phyloP scores from a whole-genome alignment of 2,329 filamentous ascomycete species.

The Verticillium zaregamsianum region DNA sequence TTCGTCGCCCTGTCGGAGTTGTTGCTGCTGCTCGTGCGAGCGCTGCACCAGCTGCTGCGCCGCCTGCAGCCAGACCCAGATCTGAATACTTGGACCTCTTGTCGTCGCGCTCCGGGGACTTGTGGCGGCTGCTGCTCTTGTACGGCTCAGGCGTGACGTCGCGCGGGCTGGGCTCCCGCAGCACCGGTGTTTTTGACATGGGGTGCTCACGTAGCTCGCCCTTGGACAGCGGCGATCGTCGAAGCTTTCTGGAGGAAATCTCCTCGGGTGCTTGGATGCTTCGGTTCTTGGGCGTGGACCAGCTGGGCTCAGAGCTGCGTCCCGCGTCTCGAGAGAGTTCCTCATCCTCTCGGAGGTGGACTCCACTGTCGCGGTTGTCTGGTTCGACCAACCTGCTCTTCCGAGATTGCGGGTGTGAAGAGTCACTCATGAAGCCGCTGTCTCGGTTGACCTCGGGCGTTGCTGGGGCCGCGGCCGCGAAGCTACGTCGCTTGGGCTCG shows the following conservation, averaged over 20 bases:
- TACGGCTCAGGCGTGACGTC: constrained; percentile 39
- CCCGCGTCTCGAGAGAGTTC: constrained; percentile 17
- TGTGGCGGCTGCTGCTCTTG: constrained; percentile 26
- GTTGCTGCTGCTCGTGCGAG: constrained; percentile 14
- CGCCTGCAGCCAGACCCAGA: constrained; percentile 24
- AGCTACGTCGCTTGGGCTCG: constrained; percentile 3
- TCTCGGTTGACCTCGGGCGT: constrained; percentile 40
- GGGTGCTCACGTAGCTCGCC: constrained; percentile 19
- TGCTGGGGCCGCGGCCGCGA: not conserved
- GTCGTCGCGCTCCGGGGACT: constrained; percentile 11
- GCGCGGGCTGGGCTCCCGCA: constrained; percentile 32
- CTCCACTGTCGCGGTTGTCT: constrained; percentile 49
- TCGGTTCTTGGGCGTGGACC: constrained; percentile 1
- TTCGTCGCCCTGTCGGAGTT: constrained; percentile 18
- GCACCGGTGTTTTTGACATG: constrained; percentile 31
- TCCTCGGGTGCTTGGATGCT: constrained; percentile 8
- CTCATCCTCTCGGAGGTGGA: constrained; percentile 48
- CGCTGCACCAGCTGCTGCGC: constrained; percentile 10
- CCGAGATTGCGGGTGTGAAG: constrained; percentile 32
- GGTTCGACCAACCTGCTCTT: constrained; percentile 28
- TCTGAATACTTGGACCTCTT: constrained; percentile 19
- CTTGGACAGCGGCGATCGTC: constrained; percentile 14
- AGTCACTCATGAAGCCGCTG: constrained; percentile 43
- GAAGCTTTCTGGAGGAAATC: constrained; percentile 23
- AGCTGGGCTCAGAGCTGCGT: constrained; percentile 7